Base-by-base conservation (phyloP, 164 flowering plant species). In the Chimonanthus salicifolius region DNA sequence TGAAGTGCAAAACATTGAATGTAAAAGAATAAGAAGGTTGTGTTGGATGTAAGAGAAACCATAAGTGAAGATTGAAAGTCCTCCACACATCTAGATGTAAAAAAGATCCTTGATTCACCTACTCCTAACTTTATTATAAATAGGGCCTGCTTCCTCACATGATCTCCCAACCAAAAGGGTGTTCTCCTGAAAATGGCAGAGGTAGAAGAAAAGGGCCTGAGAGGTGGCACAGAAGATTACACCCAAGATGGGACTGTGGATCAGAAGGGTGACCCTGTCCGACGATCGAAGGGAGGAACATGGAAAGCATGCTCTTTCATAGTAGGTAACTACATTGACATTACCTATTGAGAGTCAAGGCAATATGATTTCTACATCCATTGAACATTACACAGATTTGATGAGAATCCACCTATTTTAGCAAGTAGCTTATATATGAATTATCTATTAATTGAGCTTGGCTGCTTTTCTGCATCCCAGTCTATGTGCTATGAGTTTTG, bases 181-280 rank as follows among this genome's bases (percentile, higher is more conserved):
- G 7, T 2, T 45, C 15, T 2, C 15, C 47, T 65, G n/a, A 13
- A 44, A 72, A 79, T 76, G 82, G 64, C 49, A 71, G 47, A n/a
- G 49, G 83, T 49, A 70, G 88, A 76, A 79, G 87, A 85, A 66
- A 81, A 76, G n/a, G 82, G 79, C 0, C n/a, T 50, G 50, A 79
- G 76, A 54, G 79, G 79, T 13, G 66, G 1, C 47, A 50, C 69
- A 50, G 79, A 80, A 0, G 89, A 79, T 6, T 88, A 76, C 72
- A 89, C 94, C n/a, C 66, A 83, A 77, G 94, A 91, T 80, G 92
- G 97, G 8, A 86, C 89, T 3, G 86, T 88, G 20, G 88, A 87
- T 75, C 86, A 88, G 70, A 80, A 83, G 66, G 97, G 94, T 0
- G 74, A 72, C 44, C 90, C 92, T 10, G 77, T 85, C 49, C 80